Conservation (phyloP, 495 filamentous ascomycete species). For the Hypomontagnella monticulosa region DNA sequence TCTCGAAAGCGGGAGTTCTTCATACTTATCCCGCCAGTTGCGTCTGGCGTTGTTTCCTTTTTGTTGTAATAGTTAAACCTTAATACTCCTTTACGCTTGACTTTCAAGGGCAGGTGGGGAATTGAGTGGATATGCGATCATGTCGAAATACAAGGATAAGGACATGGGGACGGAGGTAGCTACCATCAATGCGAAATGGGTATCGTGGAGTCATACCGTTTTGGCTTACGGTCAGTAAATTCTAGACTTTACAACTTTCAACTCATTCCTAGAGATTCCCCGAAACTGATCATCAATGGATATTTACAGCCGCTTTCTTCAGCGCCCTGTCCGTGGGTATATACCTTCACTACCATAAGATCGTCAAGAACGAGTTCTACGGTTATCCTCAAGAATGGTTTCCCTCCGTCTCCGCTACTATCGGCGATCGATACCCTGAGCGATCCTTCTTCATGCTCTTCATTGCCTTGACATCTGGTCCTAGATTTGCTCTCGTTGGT, state of each 20-base stretch:
- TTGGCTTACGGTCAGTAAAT: conserved; percentile 75
- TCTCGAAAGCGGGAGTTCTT: too few species aligned
- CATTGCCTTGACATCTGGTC: conserved; percentile 94
- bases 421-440: conserved; percentile 97
- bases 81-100: background rate
- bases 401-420: conserved; percentile 97
- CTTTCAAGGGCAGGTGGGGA: background rate
- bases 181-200: conserved; percentile 88
- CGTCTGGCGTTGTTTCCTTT: background rate
- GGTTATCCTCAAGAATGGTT: conserved; percentile 99
- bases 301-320: conserved; percentile 78
- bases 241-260: background rate
- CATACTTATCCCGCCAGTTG: too few species aligned
- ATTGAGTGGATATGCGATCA: conserved; percentile 60
- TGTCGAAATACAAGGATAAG: conserved; percentile 83
- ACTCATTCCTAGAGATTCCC: background rate
- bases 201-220: conserved; percentile 86
- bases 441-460: conserved; percentile 96
- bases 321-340: conserved; percentile 88
- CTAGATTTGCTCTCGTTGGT: conserved; percentile 89
- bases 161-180: conserved; percentile 77
- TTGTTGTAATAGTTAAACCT: background rate
- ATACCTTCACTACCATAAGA: conserved; percentile 92
- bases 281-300: conserved; percentile 10
- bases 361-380: conserved; percentile 96